Conservation (phyloP, 805 yeast genomes). For the Komagataella pastoris region DNA sequence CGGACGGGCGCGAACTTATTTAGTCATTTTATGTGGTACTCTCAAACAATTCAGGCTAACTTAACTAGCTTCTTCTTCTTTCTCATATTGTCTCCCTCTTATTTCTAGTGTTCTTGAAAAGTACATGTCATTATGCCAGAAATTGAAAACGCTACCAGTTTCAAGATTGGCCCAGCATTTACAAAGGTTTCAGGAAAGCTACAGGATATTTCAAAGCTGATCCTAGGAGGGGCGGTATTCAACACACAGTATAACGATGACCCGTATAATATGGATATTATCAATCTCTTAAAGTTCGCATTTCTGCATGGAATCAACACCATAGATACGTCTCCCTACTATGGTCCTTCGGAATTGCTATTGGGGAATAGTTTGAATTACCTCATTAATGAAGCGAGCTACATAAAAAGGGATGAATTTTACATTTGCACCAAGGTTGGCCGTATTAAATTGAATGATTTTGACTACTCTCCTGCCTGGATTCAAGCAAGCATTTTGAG, state of each 20-base stretch:
- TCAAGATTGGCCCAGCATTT: background rate
- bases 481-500: conserved; percentile 53
- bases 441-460: conserved; percentile 49
- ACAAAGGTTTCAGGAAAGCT: conserved; percentile 9
- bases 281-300: conserved; percentile 43
- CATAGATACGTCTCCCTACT: conserved; percentile 86
- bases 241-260: conserved; percentile 67
- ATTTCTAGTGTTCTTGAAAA: background rate
- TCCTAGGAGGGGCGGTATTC: conserved; percentile 84
- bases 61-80: background rate
- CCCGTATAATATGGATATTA: conserved; percentile 47
- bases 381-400: conserved; percentile 18
- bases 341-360: conserved; percentile 75
- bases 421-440: conserved; percentile 83
- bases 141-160: background rate
- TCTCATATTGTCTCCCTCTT: background rate
- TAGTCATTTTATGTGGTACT: too few species aligned
- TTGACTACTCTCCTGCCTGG: conserved; percentile 56
- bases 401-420: conserved; percentile 44
- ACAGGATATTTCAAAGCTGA: conserved; percentile 35
- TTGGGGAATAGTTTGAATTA: conserved; percentile 52
- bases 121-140: background rate
- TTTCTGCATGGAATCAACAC: conserved; percentile 61
- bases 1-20: too few species aligned
- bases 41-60: too few species aligned